A percentile compares a stretch with the other conserved stretches of the same genome.
These are phyloP conservation scores for Kentomonas sorsogonicus DNA, from an alignment of 208 protist genomes.

Conservation along the genomic window DNA sequence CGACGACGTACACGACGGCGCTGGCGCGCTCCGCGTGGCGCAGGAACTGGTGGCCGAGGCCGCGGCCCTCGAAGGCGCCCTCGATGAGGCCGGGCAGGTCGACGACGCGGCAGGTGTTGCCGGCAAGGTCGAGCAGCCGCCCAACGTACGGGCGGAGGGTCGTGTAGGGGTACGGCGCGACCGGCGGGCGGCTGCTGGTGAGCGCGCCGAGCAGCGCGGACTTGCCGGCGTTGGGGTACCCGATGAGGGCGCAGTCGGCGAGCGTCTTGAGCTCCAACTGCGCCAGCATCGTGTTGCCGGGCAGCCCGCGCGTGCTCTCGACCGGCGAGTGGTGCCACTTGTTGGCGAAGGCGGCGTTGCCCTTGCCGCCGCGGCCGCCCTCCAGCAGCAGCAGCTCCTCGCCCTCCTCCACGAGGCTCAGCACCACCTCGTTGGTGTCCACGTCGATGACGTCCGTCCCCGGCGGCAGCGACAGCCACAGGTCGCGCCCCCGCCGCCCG, in stretches of 20 bases:
- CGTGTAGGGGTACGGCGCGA: slow-evolving; percentile 89
- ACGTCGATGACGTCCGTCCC: slow-evolving; percentile 85
- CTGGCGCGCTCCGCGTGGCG: slow-evolving; percentile 89
- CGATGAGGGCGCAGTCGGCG: slow-evolving; percentile 89
- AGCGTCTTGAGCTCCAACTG: slow-evolving; percentile 89
- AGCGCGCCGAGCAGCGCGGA: slow-evolving; percentile 88
- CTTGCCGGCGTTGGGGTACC: slow-evolving; percentile 92
- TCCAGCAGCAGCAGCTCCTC: slow-evolving; percentile 79
- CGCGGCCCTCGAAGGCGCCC: slow-evolving; percentile 85
- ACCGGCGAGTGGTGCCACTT: slow-evolving; percentile 85
- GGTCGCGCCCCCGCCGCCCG: slow-evolving; percentile 59
- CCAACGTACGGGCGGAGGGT: slow-evolving; percentile 89
- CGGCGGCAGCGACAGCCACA: slow-evolving; percentile 79
- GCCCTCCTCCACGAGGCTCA: slow-evolving; percentile 75
- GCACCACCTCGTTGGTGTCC: slow-evolving; percentile 88
- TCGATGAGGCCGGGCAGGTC: slow-evolving; percentile 91
- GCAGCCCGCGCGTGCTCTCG: slow-evolving; percentile 85
- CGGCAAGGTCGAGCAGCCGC: slow-evolving; percentile 76
- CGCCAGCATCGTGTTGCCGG: slow-evolving; percentile 86
- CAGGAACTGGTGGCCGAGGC: slow-evolving; percentile 89
- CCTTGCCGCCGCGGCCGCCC: slow-evolving; percentile 87
- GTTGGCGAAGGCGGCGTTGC: slow-evolving; percentile 87
- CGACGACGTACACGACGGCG: slow-evolving; percentile 82
- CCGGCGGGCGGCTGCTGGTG: slow-evolving; percentile 69
- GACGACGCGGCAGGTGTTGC: slow-evolving; percentile 75